These are phyloP conservation scores for Naegleria fowleri DNA, from an alignment of 208 protist species.

Conservation along the genomic window DNA sequence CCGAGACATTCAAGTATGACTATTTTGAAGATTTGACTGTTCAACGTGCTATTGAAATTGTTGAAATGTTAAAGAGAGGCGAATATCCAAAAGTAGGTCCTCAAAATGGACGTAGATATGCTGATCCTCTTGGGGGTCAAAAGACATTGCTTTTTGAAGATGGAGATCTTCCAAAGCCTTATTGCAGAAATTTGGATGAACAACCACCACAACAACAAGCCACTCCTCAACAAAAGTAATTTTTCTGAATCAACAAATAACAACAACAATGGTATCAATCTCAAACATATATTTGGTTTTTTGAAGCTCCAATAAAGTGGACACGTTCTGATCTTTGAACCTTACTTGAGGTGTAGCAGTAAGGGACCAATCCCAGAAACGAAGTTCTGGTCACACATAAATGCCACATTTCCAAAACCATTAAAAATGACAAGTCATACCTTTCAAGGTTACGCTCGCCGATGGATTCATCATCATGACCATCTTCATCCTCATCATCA, in stretches of 20 bases:
- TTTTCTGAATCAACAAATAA: too few relatives aligned
- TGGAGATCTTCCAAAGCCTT: slow-evolving; percentile 6
- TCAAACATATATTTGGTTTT: not conserved
- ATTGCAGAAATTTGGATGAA: slow-evolving; percentile 30
- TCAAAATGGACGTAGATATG: slow-evolving; percentile 23
- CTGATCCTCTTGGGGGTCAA: not conserved
- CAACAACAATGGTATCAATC: too few relatives aligned
- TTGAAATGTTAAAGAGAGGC: slow-evolving; percentile 30
- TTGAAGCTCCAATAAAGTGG: not conserved
- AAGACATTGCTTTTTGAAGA: slow-evolving; percentile 20
- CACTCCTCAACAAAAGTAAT: not conserved
- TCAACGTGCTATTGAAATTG: slow-evolving; percentile 27
- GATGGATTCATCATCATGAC: too few relatives aligned
- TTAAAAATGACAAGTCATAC: too few relatives aligned
- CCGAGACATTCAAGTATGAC: slow-evolving; percentile 27
- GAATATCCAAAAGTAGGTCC: slow-evolving; percentile 18
- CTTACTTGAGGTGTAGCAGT: too few relatives aligned
- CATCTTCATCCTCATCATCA: too few relatives aligned
- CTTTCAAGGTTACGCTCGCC: too few relatives aligned
- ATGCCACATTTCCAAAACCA: too few relatives aligned
- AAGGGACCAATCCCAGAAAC: too few relatives aligned
- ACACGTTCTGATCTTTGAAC: not conserved
- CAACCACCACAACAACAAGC: not conserved
- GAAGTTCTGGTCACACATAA: too few relatives aligned
- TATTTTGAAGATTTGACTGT: slow-evolving; percentile 35